phyloP scores from a whole-genome alignment of 2,329 filamentous ascomycete genomes.

The Diaporthe longicolla region DNA sequence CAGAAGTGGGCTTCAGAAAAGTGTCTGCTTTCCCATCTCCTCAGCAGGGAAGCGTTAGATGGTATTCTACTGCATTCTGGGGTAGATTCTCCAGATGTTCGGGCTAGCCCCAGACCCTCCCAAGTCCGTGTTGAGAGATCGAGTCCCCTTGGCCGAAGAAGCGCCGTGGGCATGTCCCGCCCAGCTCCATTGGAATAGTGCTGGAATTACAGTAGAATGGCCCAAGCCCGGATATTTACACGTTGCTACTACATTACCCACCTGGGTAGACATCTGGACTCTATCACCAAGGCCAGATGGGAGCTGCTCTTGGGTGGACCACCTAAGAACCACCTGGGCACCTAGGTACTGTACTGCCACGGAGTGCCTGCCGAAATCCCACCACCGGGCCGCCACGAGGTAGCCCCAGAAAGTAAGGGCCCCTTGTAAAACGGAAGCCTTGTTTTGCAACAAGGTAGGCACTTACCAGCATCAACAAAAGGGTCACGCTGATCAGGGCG shows the following conservation, averaged over 20 bases:
- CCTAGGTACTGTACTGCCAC: too few species aligned
- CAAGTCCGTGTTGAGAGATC: neutral
- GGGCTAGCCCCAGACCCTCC: neutral
- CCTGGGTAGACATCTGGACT: too few species aligned
- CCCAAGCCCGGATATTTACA: neutral
- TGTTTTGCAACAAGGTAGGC: conserved; percentile 28
- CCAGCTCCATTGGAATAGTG: neutral
- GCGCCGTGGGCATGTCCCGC: neutral
- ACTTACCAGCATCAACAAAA: conserved; percentile 10
- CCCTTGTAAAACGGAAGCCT: conserved; percentile 29
- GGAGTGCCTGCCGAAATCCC: neutral
- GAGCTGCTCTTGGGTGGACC: too few species aligned
- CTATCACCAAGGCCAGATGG: too few species aligned
- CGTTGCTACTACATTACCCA: neutral
- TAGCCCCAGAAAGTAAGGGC: conserved; percentile 8
- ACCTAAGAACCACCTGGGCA: too few species aligned
- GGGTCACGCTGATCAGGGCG: neutral
- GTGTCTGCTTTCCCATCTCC: neutral
- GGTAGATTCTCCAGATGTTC: neutral
- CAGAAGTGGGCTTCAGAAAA: neutral
- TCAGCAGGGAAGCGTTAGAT: neutral
- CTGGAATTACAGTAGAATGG: neutral
- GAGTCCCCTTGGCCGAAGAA: too few species aligned
- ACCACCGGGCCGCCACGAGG: neutral
- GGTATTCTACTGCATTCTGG: neutral